Percentiles rank a stretch among this genome's conserved stretches.
These are phyloP conservation scores for Apiospora arundinis DNA, from an alignment of 2,329 filamentous ascomycete species.

Conservation along the genomic window DNA sequence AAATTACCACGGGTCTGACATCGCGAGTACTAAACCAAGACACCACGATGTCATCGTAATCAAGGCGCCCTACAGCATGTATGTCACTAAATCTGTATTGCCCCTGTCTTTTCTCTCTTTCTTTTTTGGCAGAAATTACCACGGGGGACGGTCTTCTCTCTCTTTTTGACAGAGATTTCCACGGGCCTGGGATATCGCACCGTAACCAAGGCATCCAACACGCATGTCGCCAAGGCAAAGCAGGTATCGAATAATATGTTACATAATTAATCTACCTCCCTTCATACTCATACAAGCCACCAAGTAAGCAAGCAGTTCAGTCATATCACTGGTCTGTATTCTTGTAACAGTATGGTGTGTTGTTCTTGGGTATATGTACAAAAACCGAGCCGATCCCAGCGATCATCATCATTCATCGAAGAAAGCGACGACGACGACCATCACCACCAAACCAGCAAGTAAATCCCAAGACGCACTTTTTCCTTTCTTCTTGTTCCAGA, in stretches of 20 bases:
- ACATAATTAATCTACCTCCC: neutral
- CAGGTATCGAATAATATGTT: neutral
- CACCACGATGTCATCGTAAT: neutral
- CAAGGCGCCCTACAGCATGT: neutral
- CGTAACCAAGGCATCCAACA: no score
- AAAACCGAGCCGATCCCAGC: neutral
- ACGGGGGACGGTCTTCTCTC: no score
- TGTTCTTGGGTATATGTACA: slow-evolving; percentile 16
- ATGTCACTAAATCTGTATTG: no score
- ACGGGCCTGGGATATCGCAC: no score
- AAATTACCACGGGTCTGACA: no score
- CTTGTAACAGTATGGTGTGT: neutral
- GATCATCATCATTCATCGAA: neutral
- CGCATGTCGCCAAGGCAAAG: neutral
- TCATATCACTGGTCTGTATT: slow-evolving; percentile 5
- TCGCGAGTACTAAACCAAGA: no score
- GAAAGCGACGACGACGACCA: neutral
- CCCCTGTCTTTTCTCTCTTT: no score
- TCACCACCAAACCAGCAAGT: neutral
- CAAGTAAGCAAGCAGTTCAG: neutral
- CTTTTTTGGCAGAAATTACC: no score
- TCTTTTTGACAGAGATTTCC: no score
- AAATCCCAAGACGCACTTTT: neutral
- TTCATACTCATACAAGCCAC: neutral
- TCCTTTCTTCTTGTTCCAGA: neutral